Base-by-base conservation (phyloP, 78 protist genomes). In the Monosiga brevicollis region DNA sequence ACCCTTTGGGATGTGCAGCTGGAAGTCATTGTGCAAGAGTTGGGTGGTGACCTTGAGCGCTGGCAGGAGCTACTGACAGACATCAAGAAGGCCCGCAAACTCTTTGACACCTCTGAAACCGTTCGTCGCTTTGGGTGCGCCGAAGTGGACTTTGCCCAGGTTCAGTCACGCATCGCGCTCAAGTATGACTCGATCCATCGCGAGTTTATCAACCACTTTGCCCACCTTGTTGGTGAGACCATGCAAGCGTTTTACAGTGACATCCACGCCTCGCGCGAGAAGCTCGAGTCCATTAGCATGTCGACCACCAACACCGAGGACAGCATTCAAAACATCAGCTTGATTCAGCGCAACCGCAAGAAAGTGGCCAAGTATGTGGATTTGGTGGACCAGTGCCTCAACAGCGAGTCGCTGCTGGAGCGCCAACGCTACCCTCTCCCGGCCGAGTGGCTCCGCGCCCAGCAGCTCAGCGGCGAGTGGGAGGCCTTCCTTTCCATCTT, bases 1-100 rank as follows among this genome's bases (percentile, higher is more conserved):
- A 83, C 95, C 54, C 93, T 96, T 41, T 96, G 98, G 98, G 97
- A 93, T 71, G 37, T 94, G 92, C 93, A 95, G 38, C 76, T 88
- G 29, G 79, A 78, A 10, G 41, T 40, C 22, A 91, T 95, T n/a
- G 39, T 49, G 34, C 42, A 43, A 34, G 54, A 42, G n/a, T 89
- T 95, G 22, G 95, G 97, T 34, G 87, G 80, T 34, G 96, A 95
- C 72, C 76, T 95, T 41, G 76, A 36, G 38, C 41, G 35, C 23
- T 95, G 98, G 98, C 90, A 78, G 36, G 32, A 54, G 38, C 83
- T 83, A n/a, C 76, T 87, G 32, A 41, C 1, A 20, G 85, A 87
- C 36, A 87, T 87, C 72, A 15, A 62, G 38, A 78, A 81, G 24
- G 88, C 93, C 6, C 86, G 97, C 55, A 2, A 87, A n/a, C 84